Evolutionary conservation across 495 filamentous ascomycete species (phyloP).

Genomic region (Immersiella caudata): DNA sequence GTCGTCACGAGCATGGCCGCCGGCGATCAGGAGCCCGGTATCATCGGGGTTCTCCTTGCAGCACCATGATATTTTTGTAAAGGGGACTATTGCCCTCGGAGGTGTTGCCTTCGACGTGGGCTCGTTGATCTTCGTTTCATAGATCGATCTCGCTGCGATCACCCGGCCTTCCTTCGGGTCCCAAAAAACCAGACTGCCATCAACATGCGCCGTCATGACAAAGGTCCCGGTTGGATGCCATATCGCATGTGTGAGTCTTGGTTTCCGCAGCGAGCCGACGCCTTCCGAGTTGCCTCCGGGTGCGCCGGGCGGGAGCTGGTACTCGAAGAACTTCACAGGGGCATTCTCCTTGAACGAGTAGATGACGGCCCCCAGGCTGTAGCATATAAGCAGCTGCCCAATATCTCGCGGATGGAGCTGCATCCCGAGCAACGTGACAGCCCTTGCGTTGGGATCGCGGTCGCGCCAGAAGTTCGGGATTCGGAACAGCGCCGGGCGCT

Average conservation of each 20-base stretch:
- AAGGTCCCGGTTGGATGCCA: conserved; percentile 98
- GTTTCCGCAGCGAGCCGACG: conserved; percentile 60
- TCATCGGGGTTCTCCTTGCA: conserved; percentile 90
- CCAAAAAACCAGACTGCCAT: conserved; percentile 90
- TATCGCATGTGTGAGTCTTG: conserved; percentile 72
- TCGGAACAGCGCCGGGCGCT: conserved; percentile 70
- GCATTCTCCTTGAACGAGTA: conserved; percentile 91
- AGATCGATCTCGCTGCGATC: conserved; percentile 78
- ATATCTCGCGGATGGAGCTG: conserved; percentile 89
- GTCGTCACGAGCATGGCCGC: conserved; percentile 67
- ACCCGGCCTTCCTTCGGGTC: conserved; percentile 88
- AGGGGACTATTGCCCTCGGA: conserved; percentile 57
- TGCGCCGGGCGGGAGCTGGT: conserved; percentile 79
- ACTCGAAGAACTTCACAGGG: conserved; percentile 76
- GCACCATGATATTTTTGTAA: conserved; percentile 83
- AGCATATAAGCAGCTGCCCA: conserved; percentile 87
- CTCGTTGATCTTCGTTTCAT: conserved; percentile 68
- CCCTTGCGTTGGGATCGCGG: conserved; percentile 49
- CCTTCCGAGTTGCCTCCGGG: conserved; percentile 69
- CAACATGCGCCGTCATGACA: conserved; percentile 83
- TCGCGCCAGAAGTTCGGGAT: conserved; percentile 85
- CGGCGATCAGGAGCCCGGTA: conserved; percentile 84
- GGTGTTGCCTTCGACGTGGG: conserved; percentile 43
- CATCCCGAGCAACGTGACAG: conserved; percentile 61
- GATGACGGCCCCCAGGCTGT: conserved; percentile 80